A percentile compares a stretch with the other conserved stretches of the same genome.
Conservation (phyloP, 768 basidiomycete species). For the Calocybe cyanea region DNA sequence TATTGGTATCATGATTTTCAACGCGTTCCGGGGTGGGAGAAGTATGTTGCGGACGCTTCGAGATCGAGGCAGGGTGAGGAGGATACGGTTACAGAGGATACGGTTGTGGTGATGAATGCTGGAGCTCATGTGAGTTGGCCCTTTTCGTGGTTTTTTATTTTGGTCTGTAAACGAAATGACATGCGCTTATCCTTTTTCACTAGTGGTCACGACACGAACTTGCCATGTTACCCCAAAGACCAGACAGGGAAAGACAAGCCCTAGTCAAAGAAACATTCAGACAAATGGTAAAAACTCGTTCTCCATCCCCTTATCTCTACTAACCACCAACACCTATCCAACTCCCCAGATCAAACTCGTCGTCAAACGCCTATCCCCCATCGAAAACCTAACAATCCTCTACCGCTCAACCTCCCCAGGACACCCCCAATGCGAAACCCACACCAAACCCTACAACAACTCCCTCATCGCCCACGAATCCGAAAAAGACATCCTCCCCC, state of each 20-base stretch:
- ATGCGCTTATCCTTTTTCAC: too few relatives aligned
- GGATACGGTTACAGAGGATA: slow-evolving; percentile 11
- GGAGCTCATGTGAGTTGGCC: neutral
- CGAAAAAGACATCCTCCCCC: slow-evolving; percentile 17
- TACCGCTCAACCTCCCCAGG: slow-evolving; percentile 26
- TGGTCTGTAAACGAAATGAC: too few relatives aligned
- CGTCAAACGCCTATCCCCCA: slow-evolving; percentile 18
- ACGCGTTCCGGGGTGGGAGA: slow-evolving; percentile 23
- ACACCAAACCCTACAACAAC: slow-evolving; percentile 18
- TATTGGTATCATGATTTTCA: slow-evolving; percentile 24
- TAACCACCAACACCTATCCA: neutral
- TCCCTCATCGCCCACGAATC: slow-evolving; percentile 13
- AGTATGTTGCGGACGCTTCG: slow-evolving; percentile 20
- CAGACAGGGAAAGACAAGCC: slow-evolving; percentile 23
- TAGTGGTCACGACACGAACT: neutral
- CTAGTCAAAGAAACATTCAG: slow-evolving; percentile 24
- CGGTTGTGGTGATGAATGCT: neutral
- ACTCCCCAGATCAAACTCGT: slow-evolving; percentile 17
- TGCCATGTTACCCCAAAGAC: slow-evolving; percentile 22
- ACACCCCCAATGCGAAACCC: slow-evolving; percentile 20
- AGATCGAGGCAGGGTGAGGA: slow-evolving; percentile 19
- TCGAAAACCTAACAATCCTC: slow-evolving; percentile 17
- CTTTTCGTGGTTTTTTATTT: neutral
- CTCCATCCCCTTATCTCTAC: neutral
- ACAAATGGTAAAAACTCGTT: slow-evolving; percentile 19